These are phyloP conservation scores for Spencermartinsiella europaea DNA, from an alignment of 805 yeast genomes.

Conservation along the genomic window DNA sequence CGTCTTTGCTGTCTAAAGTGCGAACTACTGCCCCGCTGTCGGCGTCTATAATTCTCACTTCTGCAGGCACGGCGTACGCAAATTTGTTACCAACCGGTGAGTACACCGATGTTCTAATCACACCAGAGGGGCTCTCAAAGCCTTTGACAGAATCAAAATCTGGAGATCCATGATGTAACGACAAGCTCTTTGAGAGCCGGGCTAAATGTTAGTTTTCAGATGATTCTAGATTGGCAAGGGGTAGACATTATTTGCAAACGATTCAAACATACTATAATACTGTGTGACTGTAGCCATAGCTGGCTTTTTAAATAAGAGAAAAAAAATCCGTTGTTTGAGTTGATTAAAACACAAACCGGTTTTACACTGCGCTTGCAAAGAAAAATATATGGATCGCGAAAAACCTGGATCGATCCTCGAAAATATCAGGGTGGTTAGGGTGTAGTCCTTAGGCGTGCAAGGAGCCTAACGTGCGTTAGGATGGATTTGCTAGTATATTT, in stretches of 20 bases:
- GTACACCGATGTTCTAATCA: slow-evolving; percentile 18
- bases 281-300: slow-evolving; percentile 1
- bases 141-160: slow-evolving; percentile 15
- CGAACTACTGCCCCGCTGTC: slow-evolving; percentile 42
- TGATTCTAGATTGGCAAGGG: too few relatives aligned
- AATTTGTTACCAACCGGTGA: slow-evolving; percentile 19
- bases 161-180: slow-evolving; percentile 17
- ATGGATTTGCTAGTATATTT: too few relatives aligned
- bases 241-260: too few relatives aligned
- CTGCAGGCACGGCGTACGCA: slow-evolving; percentile 36
- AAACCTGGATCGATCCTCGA: too few relatives aligned
- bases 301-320: background rate
- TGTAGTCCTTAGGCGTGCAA: too few relatives aligned
- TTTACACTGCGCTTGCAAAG: too few relatives aligned
- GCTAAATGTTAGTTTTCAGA: slow-evolving; percentile 8
- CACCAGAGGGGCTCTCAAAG: slow-evolving; percentile 17
- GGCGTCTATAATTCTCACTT: slow-evolving; percentile 55
- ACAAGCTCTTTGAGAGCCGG: slow-evolving; percentile 20
- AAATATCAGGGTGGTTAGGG: too few relatives aligned
- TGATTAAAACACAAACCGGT: too few relatives aligned
- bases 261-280: slow-evolving; percentile 6
- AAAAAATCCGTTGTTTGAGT: too few relatives aligned
- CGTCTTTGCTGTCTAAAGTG: slow-evolving; percentile 55
- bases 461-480: too few relatives aligned
- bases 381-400: too few relatives aligned